These are phyloP conservation scores for Hypoxylon sp. DNA, from an alignment of 2,329 filamentous ascomycete genomes.

Conservation along the genomic window DNA sequence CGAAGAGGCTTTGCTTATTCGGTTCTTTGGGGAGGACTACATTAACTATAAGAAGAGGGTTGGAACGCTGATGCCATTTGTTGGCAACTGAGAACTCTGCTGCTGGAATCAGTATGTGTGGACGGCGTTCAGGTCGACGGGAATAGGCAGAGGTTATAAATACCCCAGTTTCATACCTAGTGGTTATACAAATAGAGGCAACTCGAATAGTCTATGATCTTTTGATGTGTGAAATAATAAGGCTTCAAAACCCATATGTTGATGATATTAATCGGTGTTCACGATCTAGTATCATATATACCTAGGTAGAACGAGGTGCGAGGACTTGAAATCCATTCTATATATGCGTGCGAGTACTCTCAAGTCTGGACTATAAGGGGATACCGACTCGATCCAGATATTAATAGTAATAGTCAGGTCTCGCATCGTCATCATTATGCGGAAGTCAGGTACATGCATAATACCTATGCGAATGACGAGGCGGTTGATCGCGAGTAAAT, in stretches of 20 bases:
- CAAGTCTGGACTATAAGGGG: not conserved
- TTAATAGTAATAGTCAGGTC: too few relatives aligned
- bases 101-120: constrained; percentile 3
- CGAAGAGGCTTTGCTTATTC: constrained; percentile 83
- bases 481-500: constrained; percentile 5
- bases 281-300: not conserved
- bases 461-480: not conserved
- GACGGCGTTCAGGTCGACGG: constrained; percentile 31
- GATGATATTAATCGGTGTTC: not conserved
- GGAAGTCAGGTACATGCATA: constrained; percentile 19
- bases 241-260: not conserved
- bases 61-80: constrained; percentile 85
- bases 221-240: constrained; percentile 6
- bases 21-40: constrained; percentile 90
- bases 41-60: constrained; percentile 78
- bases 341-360: not conserved
- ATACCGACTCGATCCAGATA: not conserved
- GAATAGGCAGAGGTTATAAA: constrained; percentile 22
- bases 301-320: not conserved
- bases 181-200: constrained; percentile 3
- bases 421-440: not conserved
- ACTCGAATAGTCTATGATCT: not conserved
- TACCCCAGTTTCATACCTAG: constrained; percentile 13
- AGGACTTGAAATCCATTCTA: not conserved
- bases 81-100: constrained; percentile 56